Evolutionary conservation across 1,139 yeast species (phyloP).

Genomic region (Sugiyamaella pinicola): DNA sequence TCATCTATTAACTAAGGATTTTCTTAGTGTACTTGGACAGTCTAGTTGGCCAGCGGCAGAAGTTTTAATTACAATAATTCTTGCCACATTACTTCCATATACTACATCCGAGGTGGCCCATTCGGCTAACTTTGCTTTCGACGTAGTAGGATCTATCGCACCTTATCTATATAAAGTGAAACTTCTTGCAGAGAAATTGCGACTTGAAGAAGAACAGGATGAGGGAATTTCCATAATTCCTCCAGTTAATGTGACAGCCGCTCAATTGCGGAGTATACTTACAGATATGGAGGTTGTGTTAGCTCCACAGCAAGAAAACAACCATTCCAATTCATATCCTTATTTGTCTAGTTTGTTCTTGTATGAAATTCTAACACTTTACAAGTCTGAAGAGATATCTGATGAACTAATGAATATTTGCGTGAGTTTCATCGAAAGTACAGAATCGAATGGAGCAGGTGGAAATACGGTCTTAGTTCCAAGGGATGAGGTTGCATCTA

Average conservation of each 20-base stretch:
- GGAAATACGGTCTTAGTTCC: conserved; percentile 6
- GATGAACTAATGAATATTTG: conserved; percentile 5
- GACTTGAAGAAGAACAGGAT: conserved; percentile 8
- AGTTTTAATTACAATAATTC: conserved; percentile 48
- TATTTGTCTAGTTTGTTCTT: conserved; percentile 15
- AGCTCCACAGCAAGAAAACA: background rate
- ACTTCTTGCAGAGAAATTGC: conserved; percentile 9
- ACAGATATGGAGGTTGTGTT: conserved; percentile 10
- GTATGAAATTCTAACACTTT: conserved; percentile 4
- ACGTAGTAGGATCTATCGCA: conserved; percentile 59
- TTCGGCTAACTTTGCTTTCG: conserved; percentile 45
- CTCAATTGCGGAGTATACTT: conserved; percentile 1
- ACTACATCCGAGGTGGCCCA: conserved; percentile 27
- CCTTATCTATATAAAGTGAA: conserved; percentile 43
- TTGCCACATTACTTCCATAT: conserved; percentile 44
- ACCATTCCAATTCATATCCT: conserved; percentile 5
- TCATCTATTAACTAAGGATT: conserved; percentile 59
- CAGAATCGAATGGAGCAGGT: conserved; percentile 5
- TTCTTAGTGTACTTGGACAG: conserved; percentile 49
- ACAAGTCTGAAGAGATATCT: background rate
- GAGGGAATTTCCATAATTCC: conserved; percentile 6
- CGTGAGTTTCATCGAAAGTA: conserved; percentile 3
- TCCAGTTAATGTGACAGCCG: background rate
- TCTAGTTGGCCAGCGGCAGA: conserved; percentile 70
- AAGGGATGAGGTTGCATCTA: background rate